A percentile compares a stretch with the other conserved stretches of the same genome.
These are phyloP conservation scores for Bifiguratus adelaidae DNA, from an alignment of 192 early-diverging fungal species.

Conservation along the genomic window DNA sequence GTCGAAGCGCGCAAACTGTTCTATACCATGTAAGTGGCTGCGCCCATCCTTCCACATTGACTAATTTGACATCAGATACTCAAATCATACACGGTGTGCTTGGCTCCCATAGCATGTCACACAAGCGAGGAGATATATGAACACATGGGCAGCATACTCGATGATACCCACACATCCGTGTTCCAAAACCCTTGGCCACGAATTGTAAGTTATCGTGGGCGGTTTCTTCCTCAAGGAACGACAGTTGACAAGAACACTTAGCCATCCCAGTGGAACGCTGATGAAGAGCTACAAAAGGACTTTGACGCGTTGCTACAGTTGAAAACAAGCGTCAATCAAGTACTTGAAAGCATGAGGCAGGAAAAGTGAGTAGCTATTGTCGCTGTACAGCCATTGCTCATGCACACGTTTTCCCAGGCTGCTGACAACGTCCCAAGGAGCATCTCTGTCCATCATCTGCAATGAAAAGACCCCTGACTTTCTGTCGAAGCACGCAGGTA, in stretches of 20 bases:
- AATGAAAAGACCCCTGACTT: not conserved
- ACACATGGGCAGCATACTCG: constrained; percentile 30
- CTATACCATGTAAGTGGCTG: constrained; percentile 38
- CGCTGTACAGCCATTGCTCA: not conserved
- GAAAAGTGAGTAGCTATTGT: constrained; percentile 26
- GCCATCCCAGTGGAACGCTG: constrained; percentile 26
- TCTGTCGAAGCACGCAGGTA: not conserved
- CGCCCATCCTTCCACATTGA: not conserved
- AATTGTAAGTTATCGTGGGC: constrained; percentile 12
- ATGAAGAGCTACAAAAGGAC: constrained; percentile 23
- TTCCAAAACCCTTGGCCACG: constrained; percentile 52
- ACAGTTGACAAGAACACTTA: constrained; percentile 6
- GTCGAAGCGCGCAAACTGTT: constrained; percentile 54
- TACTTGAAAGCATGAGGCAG: constrained; percentile 37
- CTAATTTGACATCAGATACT: constrained; percentile 27
- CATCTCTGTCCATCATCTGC: not conserved
- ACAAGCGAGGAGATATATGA: constrained; percentile 68
- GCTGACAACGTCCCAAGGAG: no score
- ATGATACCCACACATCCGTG: constrained; percentile 30
- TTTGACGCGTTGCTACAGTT: constrained; percentile 29
- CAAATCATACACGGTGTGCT: constrained; percentile 40
- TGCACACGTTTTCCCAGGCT: no score
- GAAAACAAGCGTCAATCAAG: constrained; percentile 32
- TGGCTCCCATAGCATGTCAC: constrained; percentile 59
- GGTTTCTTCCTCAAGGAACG: constrained; percentile 19